Conservation (phyloP, 106 monocot species). For the Chionographis japonica region DNA sequence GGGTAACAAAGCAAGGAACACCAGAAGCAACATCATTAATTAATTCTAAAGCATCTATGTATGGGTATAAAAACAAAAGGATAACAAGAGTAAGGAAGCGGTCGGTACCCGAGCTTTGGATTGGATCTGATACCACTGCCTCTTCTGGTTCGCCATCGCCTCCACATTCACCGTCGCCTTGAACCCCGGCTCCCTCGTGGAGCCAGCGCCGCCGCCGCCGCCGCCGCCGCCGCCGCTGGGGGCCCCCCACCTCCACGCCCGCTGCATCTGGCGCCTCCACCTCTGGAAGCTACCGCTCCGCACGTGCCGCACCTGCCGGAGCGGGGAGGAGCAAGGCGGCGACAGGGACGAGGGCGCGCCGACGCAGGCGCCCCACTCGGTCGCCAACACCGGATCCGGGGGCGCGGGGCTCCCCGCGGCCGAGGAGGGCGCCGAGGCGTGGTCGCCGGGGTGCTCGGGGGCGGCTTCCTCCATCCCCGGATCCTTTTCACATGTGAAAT, state of each 20-base stretch:
- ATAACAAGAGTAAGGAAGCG: too few relatives aligned
- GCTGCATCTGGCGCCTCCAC: slow-evolving; percentile 76
- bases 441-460: too few relatives aligned
- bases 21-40: too few relatives aligned
- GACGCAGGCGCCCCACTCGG: not conserved
- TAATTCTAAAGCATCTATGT: too few relatives aligned
- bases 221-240: slow-evolving; percentile 19
- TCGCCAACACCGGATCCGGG: not conserved
- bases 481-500: too few relatives aligned
- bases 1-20: too few relatives aligned
- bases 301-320: slow-evolving; percentile 31
- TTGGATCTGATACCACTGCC: slow-evolving; percentile 83
- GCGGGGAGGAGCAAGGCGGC: slow-evolving; percentile 23
- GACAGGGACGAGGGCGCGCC: not conserved
- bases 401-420: not conserved
- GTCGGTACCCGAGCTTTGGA: slow-evolving; percentile 44
- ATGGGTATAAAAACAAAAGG: too few relatives aligned
- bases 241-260: slow-evolving; percentile 71
- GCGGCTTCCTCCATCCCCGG: too few relatives aligned
- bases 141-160: slow-evolving; percentile 78
- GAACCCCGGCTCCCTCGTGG: slow-evolving; percentile 38
- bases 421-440: too few relatives aligned
- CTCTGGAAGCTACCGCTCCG: slow-evolving; percentile 69
- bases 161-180: slow-evolving; percentile 54
- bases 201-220: slow-evolving; percentile 10